These are phyloP conservation scores for Mucuna pruriens DNA, from an alignment of 306 rosid species.

Conservation along the genomic window DNA sequence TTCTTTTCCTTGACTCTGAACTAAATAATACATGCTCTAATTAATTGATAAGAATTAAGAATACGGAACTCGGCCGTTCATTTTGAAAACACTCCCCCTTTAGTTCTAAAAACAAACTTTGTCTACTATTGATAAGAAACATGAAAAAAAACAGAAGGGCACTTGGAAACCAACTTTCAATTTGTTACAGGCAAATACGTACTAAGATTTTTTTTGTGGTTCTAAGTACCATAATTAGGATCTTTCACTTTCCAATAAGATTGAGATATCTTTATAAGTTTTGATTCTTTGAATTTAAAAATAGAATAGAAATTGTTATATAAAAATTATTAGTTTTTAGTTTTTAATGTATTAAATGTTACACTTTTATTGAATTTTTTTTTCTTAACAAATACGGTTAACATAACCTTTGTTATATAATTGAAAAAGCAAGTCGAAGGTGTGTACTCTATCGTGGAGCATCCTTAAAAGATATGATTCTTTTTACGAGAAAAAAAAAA, in stretches of 20 bases:
- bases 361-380: neutral
- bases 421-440: constrained; percentile 7
- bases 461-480: neutral
- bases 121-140: neutral
- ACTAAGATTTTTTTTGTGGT: too few species aligned
- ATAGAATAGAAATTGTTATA: neutral
- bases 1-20: neutral
- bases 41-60: neutral
- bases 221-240: too few species aligned
- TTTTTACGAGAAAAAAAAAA: neutral
- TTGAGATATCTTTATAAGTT: too few species aligned
- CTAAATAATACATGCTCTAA: neutral
- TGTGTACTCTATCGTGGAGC: neutral
- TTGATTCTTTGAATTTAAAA: too few species aligned
- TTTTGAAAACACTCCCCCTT: neutral
- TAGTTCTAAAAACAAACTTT: constrained; percentile 1
- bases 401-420: neutral
- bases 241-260: too few species aligned
- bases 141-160: neutral
- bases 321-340: neutral
- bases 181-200: neutral
- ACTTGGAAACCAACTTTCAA: neutral
- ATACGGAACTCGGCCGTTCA: neutral
- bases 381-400: neutral
- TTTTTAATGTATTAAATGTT: neutral